A percentile compares a stretch with the other conserved stretches of the same genome.
These are phyloP conservation scores for Phytophthora tentaculata DNA, from an alignment of 352 stramenopile genomes.

Conservation along the genomic window DNA sequence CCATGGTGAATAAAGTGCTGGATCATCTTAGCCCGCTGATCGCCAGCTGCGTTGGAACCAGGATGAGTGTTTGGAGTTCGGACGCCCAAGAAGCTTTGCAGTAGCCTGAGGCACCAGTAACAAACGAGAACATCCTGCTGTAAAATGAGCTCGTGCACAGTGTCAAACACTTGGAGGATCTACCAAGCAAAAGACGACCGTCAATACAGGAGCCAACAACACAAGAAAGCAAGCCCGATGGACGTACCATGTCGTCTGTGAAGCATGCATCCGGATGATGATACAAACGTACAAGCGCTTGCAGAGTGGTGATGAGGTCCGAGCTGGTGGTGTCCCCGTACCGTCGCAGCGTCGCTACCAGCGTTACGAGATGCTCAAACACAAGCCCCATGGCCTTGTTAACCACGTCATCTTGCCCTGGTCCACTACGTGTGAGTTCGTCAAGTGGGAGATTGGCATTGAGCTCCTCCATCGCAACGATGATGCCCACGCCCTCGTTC, in stretches of 20 bases:
- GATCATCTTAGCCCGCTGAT: conserved; percentile 60
- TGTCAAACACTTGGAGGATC: conserved; percentile 59
- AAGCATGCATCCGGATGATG: conserved; percentile 51
- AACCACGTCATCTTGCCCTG: conserved; percentile 42
- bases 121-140: conserved; percentile 64
- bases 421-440: conserved; percentile 37
- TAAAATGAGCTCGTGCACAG: conserved; percentile 58
- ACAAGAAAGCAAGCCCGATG: conserved; percentile 1
- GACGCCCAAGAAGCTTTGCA: conserved; percentile 67
- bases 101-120: conserved; percentile 73
- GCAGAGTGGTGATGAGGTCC: conserved; percentile 55
- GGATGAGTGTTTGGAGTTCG: conserved; percentile 34
- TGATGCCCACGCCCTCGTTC: conserved; percentile 54
- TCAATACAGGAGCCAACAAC: conserved; percentile 8
- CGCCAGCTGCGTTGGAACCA: conserved; percentile 32
- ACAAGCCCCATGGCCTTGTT: conserved; percentile 58
- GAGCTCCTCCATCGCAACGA: conserved; percentile 59
- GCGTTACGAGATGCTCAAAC: conserved; percentile 45
- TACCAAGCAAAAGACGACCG: conserved; percentile 16
- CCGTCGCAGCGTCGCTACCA: conserved; percentile 45
- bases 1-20: conserved; percentile 63
- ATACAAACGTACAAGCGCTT: conserved; percentile 58
- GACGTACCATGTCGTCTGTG: conserved; percentile 42
- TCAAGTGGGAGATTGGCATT: conserved; percentile 59
- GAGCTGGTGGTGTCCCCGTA: conserved; percentile 42